Conservation (phyloP, 2,329 filamentous ascomycete species). For the Colletotrichum sp. region DNA sequence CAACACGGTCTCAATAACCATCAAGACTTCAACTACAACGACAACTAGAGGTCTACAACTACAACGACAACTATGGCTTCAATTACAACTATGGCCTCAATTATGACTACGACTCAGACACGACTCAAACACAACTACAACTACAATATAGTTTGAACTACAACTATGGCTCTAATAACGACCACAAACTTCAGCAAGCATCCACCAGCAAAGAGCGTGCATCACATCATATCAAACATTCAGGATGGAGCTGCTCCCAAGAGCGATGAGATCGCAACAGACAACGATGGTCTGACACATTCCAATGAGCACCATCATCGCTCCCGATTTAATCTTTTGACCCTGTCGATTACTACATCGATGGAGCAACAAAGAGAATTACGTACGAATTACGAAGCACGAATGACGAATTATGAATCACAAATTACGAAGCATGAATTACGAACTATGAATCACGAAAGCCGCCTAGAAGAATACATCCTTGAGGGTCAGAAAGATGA, state of each 20-base stretch:
- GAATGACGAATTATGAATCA: neutral
- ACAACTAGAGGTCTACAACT: neutral
- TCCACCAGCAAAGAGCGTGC: neutral
- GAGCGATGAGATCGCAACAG: neutral
- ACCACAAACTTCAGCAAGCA: neutral
- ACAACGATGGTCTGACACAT: neutral
- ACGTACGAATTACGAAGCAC: neutral
- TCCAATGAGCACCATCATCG: neutral
- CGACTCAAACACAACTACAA: neutral
- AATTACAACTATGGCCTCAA: neutral
- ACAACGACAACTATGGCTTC: neutral
- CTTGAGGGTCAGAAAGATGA: neutral
- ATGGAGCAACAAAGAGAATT: neutral
- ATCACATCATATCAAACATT: accelerated
- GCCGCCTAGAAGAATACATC: neutral
- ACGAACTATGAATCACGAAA: neutral
- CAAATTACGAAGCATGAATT: neutral
- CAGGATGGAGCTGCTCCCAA: neutral
- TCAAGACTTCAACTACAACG: too few species aligned
- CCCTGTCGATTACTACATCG: neutral
- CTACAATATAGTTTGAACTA: accelerated
- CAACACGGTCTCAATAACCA: too few species aligned
- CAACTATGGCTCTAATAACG: neutral
- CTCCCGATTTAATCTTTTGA: neutral
- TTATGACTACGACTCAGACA: too few species aligned